These are phyloP conservation scores for Sesbania bispinosa DNA, from an alignment of 306 rosid genomes.

Conservation along the genomic window DNA sequence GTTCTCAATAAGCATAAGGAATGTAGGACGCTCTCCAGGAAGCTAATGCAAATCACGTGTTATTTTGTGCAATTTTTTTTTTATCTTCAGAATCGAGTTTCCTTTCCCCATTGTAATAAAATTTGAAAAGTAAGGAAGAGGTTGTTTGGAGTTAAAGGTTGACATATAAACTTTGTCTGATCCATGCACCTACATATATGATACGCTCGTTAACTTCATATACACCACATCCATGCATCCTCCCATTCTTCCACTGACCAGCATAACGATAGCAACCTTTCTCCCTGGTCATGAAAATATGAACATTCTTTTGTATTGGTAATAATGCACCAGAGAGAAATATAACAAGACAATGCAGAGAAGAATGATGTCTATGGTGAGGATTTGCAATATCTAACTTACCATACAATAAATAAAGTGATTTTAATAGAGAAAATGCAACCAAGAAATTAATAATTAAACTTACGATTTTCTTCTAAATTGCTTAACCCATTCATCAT, in stretches of 20 bases:
- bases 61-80: constrained; percentile 7
- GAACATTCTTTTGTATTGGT: neutral
- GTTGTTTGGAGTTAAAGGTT: constrained; percentile 19
- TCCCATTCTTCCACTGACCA: constrained; percentile 96
- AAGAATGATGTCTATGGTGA: neutral
- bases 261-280: constrained; percentile 93
- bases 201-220: constrained; percentile 76
- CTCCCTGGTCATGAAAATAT: constrained; percentile 61
- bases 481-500: constrained; percentile 60
- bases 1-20: neutral
- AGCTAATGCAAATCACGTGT: constrained; percentile 8
- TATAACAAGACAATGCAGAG: constrained; percentile 5
- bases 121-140: neutral
- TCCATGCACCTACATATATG: constrained; percentile 53
- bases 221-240: constrained; percentile 97
- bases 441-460: constrained; percentile 8
- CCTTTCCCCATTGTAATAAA: neutral
- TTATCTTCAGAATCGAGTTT: constrained; percentile 11
- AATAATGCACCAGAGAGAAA: constrained; percentile 10
- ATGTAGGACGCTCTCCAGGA: neutral
- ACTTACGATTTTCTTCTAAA: constrained; percentile 85
- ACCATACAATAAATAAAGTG: constrained; percentile 7
- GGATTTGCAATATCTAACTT: neutral
- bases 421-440: neutral
- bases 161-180: constrained; percentile 16